These are phyloP conservation scores for Ophiostoma sp. DNA, from an alignment of 2,329 filamentous ascomycete species.

Conservation along the genomic window DNA sequence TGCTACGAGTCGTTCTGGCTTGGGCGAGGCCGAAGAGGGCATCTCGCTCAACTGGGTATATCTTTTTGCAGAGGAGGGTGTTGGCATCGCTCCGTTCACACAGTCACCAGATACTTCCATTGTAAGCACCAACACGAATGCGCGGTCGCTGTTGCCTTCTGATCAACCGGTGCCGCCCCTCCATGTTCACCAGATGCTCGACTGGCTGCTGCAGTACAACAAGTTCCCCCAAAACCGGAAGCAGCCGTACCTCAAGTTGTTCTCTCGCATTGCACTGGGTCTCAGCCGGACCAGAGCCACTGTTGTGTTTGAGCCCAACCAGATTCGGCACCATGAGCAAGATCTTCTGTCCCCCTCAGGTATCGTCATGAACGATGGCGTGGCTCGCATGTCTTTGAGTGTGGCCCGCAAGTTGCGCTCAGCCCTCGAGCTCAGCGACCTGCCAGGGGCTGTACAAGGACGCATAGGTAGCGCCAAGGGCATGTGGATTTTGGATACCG, in stretches of 20 bases:
- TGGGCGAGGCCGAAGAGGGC: slow-evolving; percentile 36
- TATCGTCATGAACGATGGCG: slow-evolving; percentile 66
- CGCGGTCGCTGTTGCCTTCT: not conserved
- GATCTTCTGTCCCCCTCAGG: slow-evolving; percentile 44
- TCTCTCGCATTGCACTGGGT: slow-evolving; percentile 56
- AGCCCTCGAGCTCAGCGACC: slow-evolving; percentile 50
- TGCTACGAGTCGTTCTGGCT: slow-evolving; percentile 33
- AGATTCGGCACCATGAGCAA: slow-evolving; percentile 45
- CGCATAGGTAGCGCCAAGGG: slow-evolving; percentile 74
- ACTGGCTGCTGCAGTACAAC: slow-evolving; percentile 51
- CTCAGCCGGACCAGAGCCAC: slow-evolving; percentile 54
- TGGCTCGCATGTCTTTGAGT: slow-evolving; percentile 62
- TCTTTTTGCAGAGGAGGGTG: slow-evolving; percentile 57
- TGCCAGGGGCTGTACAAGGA: slow-evolving; percentile 67
- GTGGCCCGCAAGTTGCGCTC: slow-evolving; percentile 56
- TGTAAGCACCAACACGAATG: not conserved
- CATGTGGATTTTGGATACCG: slow-evolving; percentile 66
- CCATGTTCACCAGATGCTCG: slow-evolving; percentile 45
- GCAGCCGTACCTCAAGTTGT: slow-evolving; percentile 57
- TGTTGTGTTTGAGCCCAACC: slow-evolving; percentile 45
- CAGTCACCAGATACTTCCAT: not conserved
- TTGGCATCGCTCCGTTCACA: slow-evolving; percentile 37
- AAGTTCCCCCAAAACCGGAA: slow-evolving; percentile 43
- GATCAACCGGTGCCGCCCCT: not conserved
- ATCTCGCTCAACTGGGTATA: slow-evolving; percentile 47